Base-by-base conservation (phyloP, 1,139 yeast genomes). In the Geotrichum restrictum region DNA sequence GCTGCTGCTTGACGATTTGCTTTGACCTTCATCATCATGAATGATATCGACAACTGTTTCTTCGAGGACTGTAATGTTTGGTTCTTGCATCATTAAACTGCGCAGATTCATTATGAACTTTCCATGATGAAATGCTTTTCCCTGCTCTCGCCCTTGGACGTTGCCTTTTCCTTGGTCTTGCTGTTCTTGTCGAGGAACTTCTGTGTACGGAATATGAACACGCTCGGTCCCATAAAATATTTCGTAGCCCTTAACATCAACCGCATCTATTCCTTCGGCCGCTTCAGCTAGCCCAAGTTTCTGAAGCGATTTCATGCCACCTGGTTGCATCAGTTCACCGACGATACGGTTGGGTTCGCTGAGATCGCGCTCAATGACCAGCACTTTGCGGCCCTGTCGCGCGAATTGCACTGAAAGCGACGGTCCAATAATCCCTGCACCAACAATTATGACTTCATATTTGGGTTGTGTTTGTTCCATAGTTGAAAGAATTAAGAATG, bases 351-450 rank as follows among this genome's bases (percentile, higher is more conserved):
- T 97, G 1, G 98, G 98, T 67, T 82, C 86, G 27, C 80, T 69
- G 86, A 96, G 85, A 66, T 88, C 96, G 60, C 98, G 78, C 68
- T 93, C 99, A 31, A 74, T 61, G n/a, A 74, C 59, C n/a, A 74
- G 65, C 18, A 85, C 93, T 51, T 77, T 76, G 62, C 96, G 77
- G 38, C 98, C 98, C 64, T 88, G 95, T 61, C 93, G 78, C 1
- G 96, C 98, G 55, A 93, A 72, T 2, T 88, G 88, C 0, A 91
- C 85, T 45, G 98, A 98, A 27, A 93, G 77, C 54, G 93, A 83
- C 3, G 98, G 96, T 1, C 99, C 99, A n/a, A 88, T 83, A 21
- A 93, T 95, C 40, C 99, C 99, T 11, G 98, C 97, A 18, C 98
- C 98, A 36, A 93, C 79, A 27, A 85, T 82, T 34, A 85, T 80